Evolutionary conservation across 805 yeast species (phyloP), one percentile per base, ranked within the genome.

Genomic region (Starmerella gropengiesseri): DNA sequence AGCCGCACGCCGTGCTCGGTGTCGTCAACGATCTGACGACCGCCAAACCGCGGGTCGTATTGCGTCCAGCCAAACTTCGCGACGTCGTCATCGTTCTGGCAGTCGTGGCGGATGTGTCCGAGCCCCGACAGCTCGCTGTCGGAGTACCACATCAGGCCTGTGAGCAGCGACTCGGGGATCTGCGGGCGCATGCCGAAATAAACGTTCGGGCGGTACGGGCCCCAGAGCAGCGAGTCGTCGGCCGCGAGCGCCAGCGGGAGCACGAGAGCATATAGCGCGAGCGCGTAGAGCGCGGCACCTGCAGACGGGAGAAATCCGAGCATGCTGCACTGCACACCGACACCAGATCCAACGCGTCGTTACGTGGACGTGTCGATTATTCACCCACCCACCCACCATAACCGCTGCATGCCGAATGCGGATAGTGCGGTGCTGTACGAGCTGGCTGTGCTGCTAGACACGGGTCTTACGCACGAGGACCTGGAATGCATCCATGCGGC

Each of bases 141-240:
- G 55, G 78, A 77, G 64, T 75, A 83, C 97, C 97, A 89, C 77
- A 89, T 74, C 20, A 87, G 64, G 0, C 97, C 97, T 12, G 84
- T 65, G 45, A 79, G 56, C 40, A 91, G 67, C 2, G 89, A 75
- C 27, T 75, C 69, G 1, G 95, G 95, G 3, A 81, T 55, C 37
- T 89, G 67, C 3, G 97, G 95, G 35, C 87, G 69, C 36, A 91
- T 64, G 1, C 97, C 97, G 46, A 87, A 66, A 61, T 87, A 91
- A 32, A 84, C 67, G 43, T 84, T 81, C 7, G 95, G 78, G 49
- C 96, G 66, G 61, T 86, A 89, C 1, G 97, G 94, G 1, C 94
- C 97, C 98, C 98, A 89, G 25, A 75, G 59, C 21, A 82, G 63
- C 2, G 84, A 71, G 31, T 70, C 63, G 37, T 68, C 56, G 12